Conservation (phyloP, 164 flowering plant species). For the Vitis labrusca region DNA sequence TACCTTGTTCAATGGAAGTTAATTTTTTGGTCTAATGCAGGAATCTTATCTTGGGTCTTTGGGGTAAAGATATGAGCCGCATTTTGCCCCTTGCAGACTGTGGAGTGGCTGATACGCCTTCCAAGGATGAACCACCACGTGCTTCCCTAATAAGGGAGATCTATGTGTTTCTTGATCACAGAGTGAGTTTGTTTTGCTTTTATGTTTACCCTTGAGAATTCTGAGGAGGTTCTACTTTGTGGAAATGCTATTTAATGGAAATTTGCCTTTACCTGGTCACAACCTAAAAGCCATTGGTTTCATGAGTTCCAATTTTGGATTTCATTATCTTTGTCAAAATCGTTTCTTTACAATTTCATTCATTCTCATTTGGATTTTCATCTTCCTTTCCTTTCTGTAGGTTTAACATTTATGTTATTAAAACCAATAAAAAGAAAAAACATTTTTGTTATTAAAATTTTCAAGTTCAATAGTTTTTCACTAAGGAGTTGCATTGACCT, state of each 20-base stretch:
- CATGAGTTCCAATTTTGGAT: too few species aligned
- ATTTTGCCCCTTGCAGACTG: constrained; percentile 80
- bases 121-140: constrained; percentile 50
- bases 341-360: too few species aligned
- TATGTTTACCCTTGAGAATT: too few species aligned
- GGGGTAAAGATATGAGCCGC: constrained; percentile 83
- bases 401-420: background rate
- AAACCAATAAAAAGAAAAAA: too few species aligned
- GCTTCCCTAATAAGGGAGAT: constrained; percentile 74
- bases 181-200: constrained; percentile 53
- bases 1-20: background rate
- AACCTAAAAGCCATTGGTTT: too few species aligned
- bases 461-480: background rate
- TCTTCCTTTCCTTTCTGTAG: background rate
- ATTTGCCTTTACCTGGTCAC: too few species aligned
- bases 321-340: too few species aligned
- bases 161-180: constrained; percentile 79
- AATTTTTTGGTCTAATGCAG: constrained; percentile 41
- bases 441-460: too few species aligned
- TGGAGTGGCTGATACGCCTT: constrained; percentile 58
- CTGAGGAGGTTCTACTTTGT: too few species aligned
- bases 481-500: background rate
- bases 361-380: too few species aligned
- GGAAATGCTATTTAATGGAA: too few species aligned
- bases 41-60: constrained; percentile 79